phyloP scores from a whole-genome alignment of 192 early-diverging fungal genomes.

The Coemansia sp. region DNA sequence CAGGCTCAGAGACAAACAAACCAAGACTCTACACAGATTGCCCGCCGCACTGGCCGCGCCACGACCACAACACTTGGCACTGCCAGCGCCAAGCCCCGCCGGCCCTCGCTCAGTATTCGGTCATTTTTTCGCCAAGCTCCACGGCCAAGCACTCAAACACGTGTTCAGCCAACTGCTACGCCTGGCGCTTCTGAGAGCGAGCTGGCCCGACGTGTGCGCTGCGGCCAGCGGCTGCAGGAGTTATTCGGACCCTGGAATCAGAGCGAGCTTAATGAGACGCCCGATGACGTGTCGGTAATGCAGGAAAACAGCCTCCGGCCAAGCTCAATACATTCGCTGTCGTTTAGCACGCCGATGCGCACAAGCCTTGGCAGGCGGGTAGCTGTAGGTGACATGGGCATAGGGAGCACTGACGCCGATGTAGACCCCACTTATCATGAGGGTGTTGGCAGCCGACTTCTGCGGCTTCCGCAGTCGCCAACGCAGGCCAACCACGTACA shows the following conservation, averaged over 20 bases:
- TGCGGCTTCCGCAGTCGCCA: slow-evolving; percentile 7
- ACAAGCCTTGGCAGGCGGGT: slow-evolving; percentile 16
- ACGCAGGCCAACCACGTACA: neutral
- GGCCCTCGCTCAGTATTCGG: slow-evolving; percentile 33
- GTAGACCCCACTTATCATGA: neutral
- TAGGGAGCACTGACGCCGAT: neutral
- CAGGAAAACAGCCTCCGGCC: slow-evolving; percentile 10
- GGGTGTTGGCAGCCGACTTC: neutral
- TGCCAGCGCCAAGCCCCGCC: slow-evolving; percentile 1
- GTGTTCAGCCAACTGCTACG: neutral
- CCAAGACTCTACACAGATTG: neutral
- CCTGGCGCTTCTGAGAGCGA: slow-evolving; percentile 17
- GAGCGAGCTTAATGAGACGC: neutral
- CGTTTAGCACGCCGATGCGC: slow-evolving; percentile 41
- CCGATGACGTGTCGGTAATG: neutral
- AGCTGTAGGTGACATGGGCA: neutral
- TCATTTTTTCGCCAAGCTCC: slow-evolving; percentile 29
- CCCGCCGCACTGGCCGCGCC: slow-evolving; percentile 12
- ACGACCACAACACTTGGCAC: slow-evolving; percentile 15
- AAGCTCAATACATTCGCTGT: slow-evolving; percentile 34
- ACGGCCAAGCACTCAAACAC: slow-evolving; percentile 8
- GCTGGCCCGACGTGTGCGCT: slow-evolving; percentile 28
- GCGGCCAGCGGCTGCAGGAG: slow-evolving; percentile 38
- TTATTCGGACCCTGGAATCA: slow-evolving; percentile 43
- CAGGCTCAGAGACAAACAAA: neutral